These are phyloP conservation scores for Plasmodium knowlesi DNA, from an alignment of 169 alveolate genomes.

Conservation along the genomic window DNA sequence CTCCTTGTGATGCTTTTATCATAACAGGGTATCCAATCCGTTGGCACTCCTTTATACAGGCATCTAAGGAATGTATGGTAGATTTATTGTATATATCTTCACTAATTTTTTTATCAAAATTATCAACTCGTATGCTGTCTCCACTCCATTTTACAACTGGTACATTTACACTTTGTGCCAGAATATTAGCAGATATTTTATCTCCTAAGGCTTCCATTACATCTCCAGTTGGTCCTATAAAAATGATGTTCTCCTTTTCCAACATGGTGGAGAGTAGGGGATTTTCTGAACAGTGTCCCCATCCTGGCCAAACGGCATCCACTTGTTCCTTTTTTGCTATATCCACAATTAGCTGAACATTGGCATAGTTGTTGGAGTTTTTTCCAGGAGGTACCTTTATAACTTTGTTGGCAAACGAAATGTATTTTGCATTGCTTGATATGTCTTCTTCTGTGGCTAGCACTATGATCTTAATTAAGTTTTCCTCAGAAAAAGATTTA, in stretches of 20 bases:
- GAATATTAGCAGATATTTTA: slow-evolving; percentile 92
- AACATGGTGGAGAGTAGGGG: slow-evolving; percentile 88
- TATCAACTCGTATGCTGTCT: slow-evolving; percentile 77
- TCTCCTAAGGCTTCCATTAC: slow-evolving; percentile 95
- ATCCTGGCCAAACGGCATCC: slow-evolving; percentile 97
- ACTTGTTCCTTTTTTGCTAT: slow-evolving; percentile 84
- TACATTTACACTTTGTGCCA: slow-evolving; percentile 94
- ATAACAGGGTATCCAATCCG: slow-evolving; percentile 95
- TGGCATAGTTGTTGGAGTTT: slow-evolving; percentile 78
- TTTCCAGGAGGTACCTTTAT: slow-evolving; percentile 80
- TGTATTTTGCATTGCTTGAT: slow-evolving; percentile 76
- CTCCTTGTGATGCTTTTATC: slow-evolving; percentile 97
- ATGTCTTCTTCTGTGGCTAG: slow-evolving; percentile 82
- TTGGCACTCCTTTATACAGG: slow-evolving; percentile 86
- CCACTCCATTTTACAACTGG: slow-evolving; percentile 94
- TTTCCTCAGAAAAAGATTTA: slow-evolving; percentile 78
- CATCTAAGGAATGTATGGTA: slow-evolving; percentile 84
- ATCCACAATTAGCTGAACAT: slow-evolving; percentile 77
- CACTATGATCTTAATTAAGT: slow-evolving; percentile 79
- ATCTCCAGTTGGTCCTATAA: slow-evolving; percentile 92
- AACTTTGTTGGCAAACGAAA: slow-evolving; percentile 80
- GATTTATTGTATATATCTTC: slow-evolving; percentile 65
- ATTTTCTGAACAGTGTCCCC: slow-evolving; percentile 96
- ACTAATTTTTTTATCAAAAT: slow-evolving; percentile 36
- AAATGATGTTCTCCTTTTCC: slow-evolving; percentile 84